Base-by-base conservation (phyloP, 805 yeast species). In the Wickerhamomyces canadensis region DNA sequence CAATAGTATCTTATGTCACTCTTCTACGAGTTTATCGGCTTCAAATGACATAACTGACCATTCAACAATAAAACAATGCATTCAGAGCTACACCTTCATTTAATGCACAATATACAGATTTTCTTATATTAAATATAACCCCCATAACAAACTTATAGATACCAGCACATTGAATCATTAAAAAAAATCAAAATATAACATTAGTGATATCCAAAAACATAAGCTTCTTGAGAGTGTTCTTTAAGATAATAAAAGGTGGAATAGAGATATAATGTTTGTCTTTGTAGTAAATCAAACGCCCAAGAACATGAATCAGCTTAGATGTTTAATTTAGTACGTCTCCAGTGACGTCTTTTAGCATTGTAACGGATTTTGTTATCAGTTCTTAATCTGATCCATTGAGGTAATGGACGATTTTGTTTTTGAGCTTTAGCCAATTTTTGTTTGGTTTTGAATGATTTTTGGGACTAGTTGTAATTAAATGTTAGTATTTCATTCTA, bases 281-380 rank as follows among this genome's bases (percentile, higher is more conserved):
- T 30, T 4, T 10, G 21, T 22, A 16, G 33, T 21, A 21, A 22
- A 16, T 27, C 13, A 27, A 32, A 27, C 25, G 4, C 27, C 23
- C 22, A 36, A 16, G 33, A 26, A 19, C 23, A 7, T 21, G 5
- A 36, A 35, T 19, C 31, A 33, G 42, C 68, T 85, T 89, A 91
- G 80, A 91, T 72, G 81, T 80, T 78, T 76, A 91, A 80, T 95
- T 91, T 91, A 66, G 97, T 91, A 84, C 98, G 86, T 85, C 96
- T 91, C 98, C 98, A 91, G 93, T 93, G 95, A 82, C 98, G 84
- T 86, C 98, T 88, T 88, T 93, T 93, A 69, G 96, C 94, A 78
- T 91, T 91, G 85, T 87, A 87, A 81, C 95, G 87, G 79, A 93
- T 84, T 64, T 80, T 89, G 95, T 87, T 91, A 74, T 76, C 81